Conservation (phyloP, 2,329 filamentous ascomycete genomes). For the Hypoxylon rubiginosum region DNA sequence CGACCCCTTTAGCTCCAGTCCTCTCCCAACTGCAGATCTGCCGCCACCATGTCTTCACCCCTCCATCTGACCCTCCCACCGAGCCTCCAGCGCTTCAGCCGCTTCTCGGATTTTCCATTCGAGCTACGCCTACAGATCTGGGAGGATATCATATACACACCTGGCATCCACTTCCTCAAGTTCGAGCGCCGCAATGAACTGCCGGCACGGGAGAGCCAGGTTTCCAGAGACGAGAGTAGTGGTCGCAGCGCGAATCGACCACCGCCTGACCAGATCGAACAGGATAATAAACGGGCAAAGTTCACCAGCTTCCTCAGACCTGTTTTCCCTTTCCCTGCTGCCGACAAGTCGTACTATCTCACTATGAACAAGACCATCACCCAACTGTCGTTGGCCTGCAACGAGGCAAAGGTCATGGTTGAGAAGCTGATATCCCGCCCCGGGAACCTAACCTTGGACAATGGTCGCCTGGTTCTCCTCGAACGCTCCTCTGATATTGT, state of each 20-base stretch:
- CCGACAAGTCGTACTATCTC: conserved; percentile 51
- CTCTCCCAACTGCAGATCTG: conserved; percentile 1
- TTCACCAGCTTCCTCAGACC: conserved; percentile 44
- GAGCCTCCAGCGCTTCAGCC: conserved; percentile 43
- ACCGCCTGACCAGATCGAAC: neutral
- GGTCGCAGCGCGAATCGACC: conserved; percentile 9
- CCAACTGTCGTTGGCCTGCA: conserved; percentile 44
- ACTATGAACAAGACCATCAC: conserved; percentile 43
- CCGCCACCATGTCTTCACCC: conserved; percentile 19
- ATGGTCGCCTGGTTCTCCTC: conserved; percentile 44
- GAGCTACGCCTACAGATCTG: conserved; percentile 51
- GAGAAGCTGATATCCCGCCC: conserved; percentile 35
- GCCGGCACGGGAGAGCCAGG: conserved; percentile 18
- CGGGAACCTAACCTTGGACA: conserved; percentile 45
- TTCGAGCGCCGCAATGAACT: conserved; percentile 38
- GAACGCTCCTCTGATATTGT: conserved; percentile 48
- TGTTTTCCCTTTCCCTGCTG: conserved; percentile 39
- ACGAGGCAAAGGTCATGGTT: conserved; percentile 44
- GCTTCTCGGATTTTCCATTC: conserved; percentile 47
- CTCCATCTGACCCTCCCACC: conserved; percentile 44
- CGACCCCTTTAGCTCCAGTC: conserved; percentile 1
- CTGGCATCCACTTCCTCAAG: conserved; percentile 53
- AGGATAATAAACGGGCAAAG: conserved; percentile 14
- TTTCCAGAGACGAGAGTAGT: conserved; percentile 19
- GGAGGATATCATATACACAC: conserved; percentile 45